These are phyloP conservation scores for Plenodomus tracheiphilus DNA, from an alignment of 2,329 filamentous ascomycete species.

Conservation along the genomic window DNA sequence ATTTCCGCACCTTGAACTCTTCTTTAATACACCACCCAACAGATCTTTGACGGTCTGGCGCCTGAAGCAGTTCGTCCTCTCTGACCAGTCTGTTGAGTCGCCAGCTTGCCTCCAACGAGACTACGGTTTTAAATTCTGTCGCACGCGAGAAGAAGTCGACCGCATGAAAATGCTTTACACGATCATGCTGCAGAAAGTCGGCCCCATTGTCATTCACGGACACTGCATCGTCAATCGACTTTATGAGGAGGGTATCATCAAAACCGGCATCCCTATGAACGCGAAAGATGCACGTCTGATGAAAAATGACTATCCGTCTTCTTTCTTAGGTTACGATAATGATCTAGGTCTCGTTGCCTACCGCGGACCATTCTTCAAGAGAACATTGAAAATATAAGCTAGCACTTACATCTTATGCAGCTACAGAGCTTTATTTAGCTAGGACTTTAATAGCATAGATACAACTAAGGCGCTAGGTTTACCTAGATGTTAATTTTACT, in stretches of 20 bases:
- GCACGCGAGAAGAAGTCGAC: slow-evolving; percentile 17
- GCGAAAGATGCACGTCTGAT: slow-evolving; percentile 5
- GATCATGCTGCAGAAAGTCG: slow-evolving; percentile 4
- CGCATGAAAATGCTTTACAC: slow-evolving; percentile 18
- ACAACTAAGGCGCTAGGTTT: too few relatives aligned
- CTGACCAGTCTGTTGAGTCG: slow-evolving; percentile 6
- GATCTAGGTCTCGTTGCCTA: neutral
- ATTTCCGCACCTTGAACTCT: slow-evolving; percentile 11
- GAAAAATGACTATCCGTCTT: slow-evolving; percentile 9
- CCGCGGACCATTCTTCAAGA: slow-evolving; percentile 5
- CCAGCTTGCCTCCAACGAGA: slow-evolving; percentile 13
- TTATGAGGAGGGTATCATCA: neutral
- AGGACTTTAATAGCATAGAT: too few relatives aligned
- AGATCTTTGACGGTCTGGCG: slow-evolving; percentile 16
- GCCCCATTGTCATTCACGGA: slow-evolving; percentile 10
- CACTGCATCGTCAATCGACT: slow-evolving; percentile 12
- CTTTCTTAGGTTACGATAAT: slow-evolving; percentile 10
- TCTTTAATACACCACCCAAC: slow-evolving; percentile 3
- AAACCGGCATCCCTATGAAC: neutral
- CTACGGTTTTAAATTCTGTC: slow-evolving; percentile 22
- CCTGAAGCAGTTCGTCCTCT: slow-evolving; percentile 19
- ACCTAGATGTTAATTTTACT: too few relatives aligned
- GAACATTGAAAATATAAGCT: neutral
- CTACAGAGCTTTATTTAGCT: too few relatives aligned
- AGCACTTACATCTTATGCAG: too few relatives aligned